Percentiles rank a stretch among this genome's conserved stretches.
Conservation (phyloP, 2,329 filamentous ascomycete species). For the Paracoccidioides lutzii region DNA sequence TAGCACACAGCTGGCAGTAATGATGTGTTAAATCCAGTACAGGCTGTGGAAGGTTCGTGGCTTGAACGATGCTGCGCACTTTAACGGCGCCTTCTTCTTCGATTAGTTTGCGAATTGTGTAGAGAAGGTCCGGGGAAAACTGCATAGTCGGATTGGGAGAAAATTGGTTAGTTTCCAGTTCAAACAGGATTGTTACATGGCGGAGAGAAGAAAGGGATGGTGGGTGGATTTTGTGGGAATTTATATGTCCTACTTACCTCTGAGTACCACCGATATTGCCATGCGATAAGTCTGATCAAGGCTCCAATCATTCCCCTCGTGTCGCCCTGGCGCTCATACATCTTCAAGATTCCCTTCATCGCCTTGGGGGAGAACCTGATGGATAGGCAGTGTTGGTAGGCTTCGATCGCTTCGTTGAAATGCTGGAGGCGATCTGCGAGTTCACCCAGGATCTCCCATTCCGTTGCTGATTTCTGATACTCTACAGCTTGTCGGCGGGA, state of each 20-base stretch:
- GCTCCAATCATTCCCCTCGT: conserved; percentile 69
- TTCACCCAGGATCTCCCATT: conserved; percentile 95
- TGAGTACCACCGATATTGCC: conserved; percentile 99
- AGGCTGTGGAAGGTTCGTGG: conserved; percentile 81
- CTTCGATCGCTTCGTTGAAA: conserved; percentile 79
- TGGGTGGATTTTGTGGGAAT: background rate
- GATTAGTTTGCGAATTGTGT: conserved; percentile 79
- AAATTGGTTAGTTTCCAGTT: background rate
- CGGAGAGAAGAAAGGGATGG: background rate
- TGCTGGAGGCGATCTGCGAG: conserved; percentile 89
- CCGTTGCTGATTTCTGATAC: conserved; percentile 92
- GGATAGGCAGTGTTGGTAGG: conserved; percentile 74
- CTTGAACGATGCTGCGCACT: conserved; percentile 91
- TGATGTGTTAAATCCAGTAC: conserved; percentile 92
- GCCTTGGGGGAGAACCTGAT: conserved; percentile 90
- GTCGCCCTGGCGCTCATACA: conserved; percentile 65
- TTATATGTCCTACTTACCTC: conserved; percentile 44
- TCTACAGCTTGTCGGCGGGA: conserved; percentile 85
- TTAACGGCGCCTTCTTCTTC: conserved; percentile 97
- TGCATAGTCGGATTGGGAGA: conserved; percentile 18
- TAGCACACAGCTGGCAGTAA: conserved; percentile 86
- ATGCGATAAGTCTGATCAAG: conserved; percentile 84
- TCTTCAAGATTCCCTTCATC: conserved; percentile 67
- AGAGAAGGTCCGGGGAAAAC: conserved; percentile 86
- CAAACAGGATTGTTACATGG: no score